Base-by-base conservation (phyloP, 2,329 filamentous ascomycete species). In the Alternaria conjuncta region DNA sequence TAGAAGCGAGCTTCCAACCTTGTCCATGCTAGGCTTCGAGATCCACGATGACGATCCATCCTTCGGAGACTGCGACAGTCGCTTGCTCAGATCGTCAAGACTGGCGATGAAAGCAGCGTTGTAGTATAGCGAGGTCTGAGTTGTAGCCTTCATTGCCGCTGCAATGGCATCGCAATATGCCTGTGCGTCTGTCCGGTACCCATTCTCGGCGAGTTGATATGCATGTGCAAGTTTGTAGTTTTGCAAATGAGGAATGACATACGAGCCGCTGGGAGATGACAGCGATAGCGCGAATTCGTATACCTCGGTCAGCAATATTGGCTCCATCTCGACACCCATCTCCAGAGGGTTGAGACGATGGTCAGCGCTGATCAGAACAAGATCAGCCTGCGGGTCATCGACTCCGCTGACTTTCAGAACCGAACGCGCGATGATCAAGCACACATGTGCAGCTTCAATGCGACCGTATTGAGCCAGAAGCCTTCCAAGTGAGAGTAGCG, bases 151-250 rank as follows among this genome's bases (percentile, higher is more conserved):
- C 65, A 97, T 91, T 1, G 92, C 88, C 12, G 87, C 82, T 36
- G 87, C 86, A 70, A 99, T 94, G 7, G 90, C 87, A 71, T 98
- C 95, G 78, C 94, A 97, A 75, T 99, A 99, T 62, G 92, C 89
- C 72, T 97, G 86, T 2, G 96, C 94, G 79, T 97, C 94, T 51
- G 90, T 87, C 63, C 90, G 89, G 70, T 90, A 87, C 1, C 96
- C 96, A 72, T 92, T 88, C 70, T 97, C 95, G 15, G 95, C 93
- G 51, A 99, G 85, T 12, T 89, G 87, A 73, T 91, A 88, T 8
- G 96, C 96, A 79, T 97, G 92, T 60, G 96, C 90, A 45, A 98
- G 85, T 80, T 98, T 99, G 85, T 97, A 98, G 2, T 90, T 89
- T 61, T 96, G 89, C 32, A 99, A 82, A 79, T 99, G 94, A 12